phyloP scores from a whole-genome alignment of 1,284 basidiomycete genomes.

The Veloporphyrellus conicus region DNA sequence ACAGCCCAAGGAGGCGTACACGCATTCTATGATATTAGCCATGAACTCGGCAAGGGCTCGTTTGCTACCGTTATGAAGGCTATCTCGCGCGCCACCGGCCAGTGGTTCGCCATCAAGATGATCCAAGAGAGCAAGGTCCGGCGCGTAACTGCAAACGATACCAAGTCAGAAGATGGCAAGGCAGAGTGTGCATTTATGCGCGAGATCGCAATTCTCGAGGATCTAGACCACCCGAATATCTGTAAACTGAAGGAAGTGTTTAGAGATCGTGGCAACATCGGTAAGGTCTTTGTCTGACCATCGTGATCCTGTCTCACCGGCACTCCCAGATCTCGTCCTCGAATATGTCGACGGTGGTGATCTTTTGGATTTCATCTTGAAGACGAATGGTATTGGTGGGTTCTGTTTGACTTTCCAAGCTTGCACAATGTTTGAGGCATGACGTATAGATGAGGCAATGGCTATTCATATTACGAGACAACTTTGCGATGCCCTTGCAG shows the following conservation, averaged over 20 bases:
- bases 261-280: conserved; percentile 64
- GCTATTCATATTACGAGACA: conserved; percentile 66
- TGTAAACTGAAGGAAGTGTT: conserved; percentile 79
- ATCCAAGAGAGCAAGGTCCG: conserved; percentile 50
- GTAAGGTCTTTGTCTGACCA: conserved; percentile 36
- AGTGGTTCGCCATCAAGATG: conserved; percentile 74
- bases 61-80: conserved; percentile 79
- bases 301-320: neutral
- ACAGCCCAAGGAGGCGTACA: conserved; percentile 50
- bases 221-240: conserved; percentile 75
- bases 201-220: conserved; percentile 77
- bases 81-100: conserved; percentile 53
- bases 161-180: conserved; percentile 22
- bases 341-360: conserved; percentile 86
- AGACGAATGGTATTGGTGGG: conserved; percentile 55
- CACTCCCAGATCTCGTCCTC: conserved; percentile 60
- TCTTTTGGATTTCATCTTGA: conserved; percentile 76
- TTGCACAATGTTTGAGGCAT: conserved; percentile 4
- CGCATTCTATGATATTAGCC: conserved; percentile 58
- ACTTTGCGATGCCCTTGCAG: conserved; percentile 67
- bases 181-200: conserved; percentile 49
- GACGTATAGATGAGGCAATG: conserved; percentile 50
- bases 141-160: conserved; percentile 34
- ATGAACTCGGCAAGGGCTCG: conserved; percentile 73
- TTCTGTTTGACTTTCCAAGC: conserved; percentile 13